phyloP scores from a whole-genome alignment of 441 rosid genomes.

The California macrophylla region DNA sequence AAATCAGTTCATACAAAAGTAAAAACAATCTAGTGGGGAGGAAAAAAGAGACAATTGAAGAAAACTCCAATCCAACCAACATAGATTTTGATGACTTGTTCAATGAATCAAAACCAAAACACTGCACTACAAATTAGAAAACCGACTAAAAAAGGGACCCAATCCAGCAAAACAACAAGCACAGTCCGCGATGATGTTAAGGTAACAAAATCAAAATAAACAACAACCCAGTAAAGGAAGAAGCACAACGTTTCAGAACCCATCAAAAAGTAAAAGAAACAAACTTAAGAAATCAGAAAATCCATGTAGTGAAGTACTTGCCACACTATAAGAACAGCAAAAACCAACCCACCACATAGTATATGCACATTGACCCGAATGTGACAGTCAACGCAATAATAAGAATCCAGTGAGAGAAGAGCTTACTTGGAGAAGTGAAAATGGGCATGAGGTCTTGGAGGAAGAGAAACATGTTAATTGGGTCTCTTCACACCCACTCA shows the following conservation, averaged over 20 bases:
- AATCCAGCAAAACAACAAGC: not conserved
- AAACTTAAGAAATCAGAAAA: not conserved
- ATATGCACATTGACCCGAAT: not conserved
- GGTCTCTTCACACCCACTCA: not conserved
- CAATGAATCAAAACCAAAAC: not conserved
- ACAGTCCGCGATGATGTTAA: not conserved
- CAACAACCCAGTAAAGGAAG: not conserved
- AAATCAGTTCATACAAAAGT: not conserved
- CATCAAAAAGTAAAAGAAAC: conserved; percentile 4
- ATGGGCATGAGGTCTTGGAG: not conserved
- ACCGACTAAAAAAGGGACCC: not conserved
- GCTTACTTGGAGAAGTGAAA: conserved; percentile 1
- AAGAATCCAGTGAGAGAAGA: not conserved
- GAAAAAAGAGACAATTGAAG: not conserved
- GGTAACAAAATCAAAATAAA: not conserved
- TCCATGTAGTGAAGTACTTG: not conserved
- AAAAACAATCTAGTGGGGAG: not conserved
- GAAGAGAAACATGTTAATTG: not conserved
- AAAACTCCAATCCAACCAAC: not conserved
- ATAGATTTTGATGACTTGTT: not conserved
- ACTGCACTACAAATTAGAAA: not conserved
- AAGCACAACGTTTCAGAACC: not conserved
- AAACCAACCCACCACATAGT: not conserved
- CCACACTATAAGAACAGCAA: not conserved
- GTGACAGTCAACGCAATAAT: not conserved